Conservation (phyloP, 768 basidiomycete species). For the Sporobolomyces phaffii region DNA sequence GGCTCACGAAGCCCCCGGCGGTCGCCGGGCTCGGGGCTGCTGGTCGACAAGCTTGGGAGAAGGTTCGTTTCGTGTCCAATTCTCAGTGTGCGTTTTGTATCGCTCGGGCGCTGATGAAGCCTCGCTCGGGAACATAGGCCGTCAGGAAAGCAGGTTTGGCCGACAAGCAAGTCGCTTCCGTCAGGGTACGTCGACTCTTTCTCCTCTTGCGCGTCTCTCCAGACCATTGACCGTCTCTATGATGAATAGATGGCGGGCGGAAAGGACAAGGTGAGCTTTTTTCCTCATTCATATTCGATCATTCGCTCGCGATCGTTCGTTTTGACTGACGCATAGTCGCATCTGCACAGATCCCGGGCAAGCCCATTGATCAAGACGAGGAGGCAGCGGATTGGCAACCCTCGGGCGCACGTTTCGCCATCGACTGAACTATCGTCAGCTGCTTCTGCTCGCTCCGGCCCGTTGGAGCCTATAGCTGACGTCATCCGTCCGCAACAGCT, state of each 20-base stretch:
- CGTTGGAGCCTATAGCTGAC: too few species aligned
- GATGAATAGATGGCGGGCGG: slow-evolving; percentile 26
- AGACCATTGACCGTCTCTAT: too few species aligned
- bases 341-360: slow-evolving; percentile 20
- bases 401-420: not conserved
- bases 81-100: too few species aligned
- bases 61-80: too few species aligned
- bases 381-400: not conserved
- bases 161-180: not conserved
- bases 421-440: not conserved
- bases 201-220: too few species aligned
- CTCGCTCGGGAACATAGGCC: slow-evolving; percentile 4
- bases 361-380: slow-evolving; percentile 13
- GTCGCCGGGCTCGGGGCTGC: slow-evolving; percentile 26
- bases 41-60: slow-evolving; percentile 28
- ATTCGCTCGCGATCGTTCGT: not conserved
- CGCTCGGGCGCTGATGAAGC: too few species aligned
- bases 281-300: not conserved
- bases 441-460: not conserved
- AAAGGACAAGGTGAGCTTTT: slow-evolving; percentile 19
- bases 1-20: slow-evolving; percentile 18
- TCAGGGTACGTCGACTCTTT: slow-evolving; percentile 1
- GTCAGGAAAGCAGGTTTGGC: not conserved
- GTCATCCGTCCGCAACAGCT: too few species aligned
- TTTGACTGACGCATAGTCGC: not conserved